These are phyloP conservation scores for Mucor indicus DNA, from an alignment of 371 early-diverging fungal genomes.

Conservation along the genomic window DNA sequence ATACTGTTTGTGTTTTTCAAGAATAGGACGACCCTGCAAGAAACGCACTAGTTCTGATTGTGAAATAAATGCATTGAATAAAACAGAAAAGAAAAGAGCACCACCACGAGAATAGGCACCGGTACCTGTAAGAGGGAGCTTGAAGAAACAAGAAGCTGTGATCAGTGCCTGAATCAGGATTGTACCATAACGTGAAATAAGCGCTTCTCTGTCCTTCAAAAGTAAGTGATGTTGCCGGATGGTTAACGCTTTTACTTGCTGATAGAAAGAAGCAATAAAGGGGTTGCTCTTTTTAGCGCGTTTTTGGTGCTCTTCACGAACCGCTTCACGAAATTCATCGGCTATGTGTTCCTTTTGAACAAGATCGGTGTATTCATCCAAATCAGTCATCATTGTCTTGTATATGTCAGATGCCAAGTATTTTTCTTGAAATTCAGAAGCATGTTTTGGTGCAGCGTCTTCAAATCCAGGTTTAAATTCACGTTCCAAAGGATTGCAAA, in stretches of 20 bases:
- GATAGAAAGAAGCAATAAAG: slow-evolving; percentile 47
- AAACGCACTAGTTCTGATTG: slow-evolving; percentile 54
- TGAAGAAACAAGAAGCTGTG: slow-evolving; percentile 64
- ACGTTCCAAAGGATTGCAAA: slow-evolving; percentile 61
- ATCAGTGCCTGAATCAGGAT: slow-evolving; percentile 62
- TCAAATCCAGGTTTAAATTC: slow-evolving; percentile 48
- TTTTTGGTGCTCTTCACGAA: slow-evolving; percentile 40
- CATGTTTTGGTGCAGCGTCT: slow-evolving; percentile 35
- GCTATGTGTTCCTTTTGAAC: slow-evolving; percentile 20
- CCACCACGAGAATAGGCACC: slow-evolving; percentile 72
- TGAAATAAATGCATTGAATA: slow-evolving; percentile 58
- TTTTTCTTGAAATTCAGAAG: slow-evolving; percentile 45
- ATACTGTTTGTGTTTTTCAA: slow-evolving; percentile 66
- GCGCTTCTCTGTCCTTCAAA: slow-evolving; percentile 39
- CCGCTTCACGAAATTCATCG: slow-evolving; percentile 36
- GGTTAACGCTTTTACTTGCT: slow-evolving; percentile 47
- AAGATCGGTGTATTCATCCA: slow-evolving; percentile 19
- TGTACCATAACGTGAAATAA: slow-evolving; percentile 52
- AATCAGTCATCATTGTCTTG: slow-evolving; percentile 24
- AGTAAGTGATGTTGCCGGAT: slow-evolving; percentile 50
- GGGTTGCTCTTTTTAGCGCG: slow-evolving; percentile 35
- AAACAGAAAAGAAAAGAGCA: slow-evolving; percentile 56
- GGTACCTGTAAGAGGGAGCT: slow-evolving; percentile 41
- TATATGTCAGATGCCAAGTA: slow-evolving; percentile 27
- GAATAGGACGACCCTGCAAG: slow-evolving; percentile 57